Percentiles rank a stretch among this genome's conserved stretches.
These are phyloP conservation scores for Zygotorulaspora sp. DNA, from an alignment of 805 yeast genomes.

Conservation along the genomic window DNA sequence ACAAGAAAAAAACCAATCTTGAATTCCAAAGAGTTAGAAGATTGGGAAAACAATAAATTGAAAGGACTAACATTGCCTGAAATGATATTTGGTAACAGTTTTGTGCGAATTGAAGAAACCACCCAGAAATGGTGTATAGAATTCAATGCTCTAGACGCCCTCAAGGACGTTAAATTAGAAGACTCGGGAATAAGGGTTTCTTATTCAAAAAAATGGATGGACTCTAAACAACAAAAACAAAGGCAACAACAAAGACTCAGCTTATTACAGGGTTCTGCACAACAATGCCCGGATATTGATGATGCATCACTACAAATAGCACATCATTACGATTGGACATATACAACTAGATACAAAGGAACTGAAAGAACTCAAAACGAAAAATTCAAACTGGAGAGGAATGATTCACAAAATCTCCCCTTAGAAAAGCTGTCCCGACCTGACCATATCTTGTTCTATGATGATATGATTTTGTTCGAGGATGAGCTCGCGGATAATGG, in stretches of 20 bases:
- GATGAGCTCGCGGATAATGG: slow-evolving; percentile 98
- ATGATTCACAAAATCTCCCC: slow-evolving; percentile 50
- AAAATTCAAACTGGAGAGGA: slow-evolving; percentile 20
- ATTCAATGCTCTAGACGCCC: slow-evolving; percentile 72
- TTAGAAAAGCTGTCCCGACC: slow-evolving; percentile 60
- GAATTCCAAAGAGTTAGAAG: slow-evolving; percentile 67
- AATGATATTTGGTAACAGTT: slow-evolving; percentile 91
- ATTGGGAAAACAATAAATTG: slow-evolving; percentile 46
- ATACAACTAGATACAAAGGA: slow-evolving; percentile 76
- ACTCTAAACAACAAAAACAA: slow-evolving; percentile 37
- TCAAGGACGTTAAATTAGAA: slow-evolving; percentile 47
- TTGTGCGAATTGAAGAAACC: slow-evolving; percentile 47
- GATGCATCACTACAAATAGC: slow-evolving; percentile 54
- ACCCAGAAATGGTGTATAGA: slow-evolving; percentile 44
- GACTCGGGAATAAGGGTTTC: slow-evolving; percentile 68
- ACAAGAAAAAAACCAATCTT: slow-evolving; percentile 75
- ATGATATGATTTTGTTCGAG: slow-evolving; percentile 83
- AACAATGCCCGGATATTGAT: slow-evolving; percentile 26
- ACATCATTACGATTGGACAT: slow-evolving; percentile 96
- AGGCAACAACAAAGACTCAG: slow-evolving; percentile 10
- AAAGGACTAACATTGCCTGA: slow-evolving; percentile 87
- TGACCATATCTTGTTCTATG: slow-evolving; percentile 85
- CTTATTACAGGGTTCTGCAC: slow-evolving; percentile 2
- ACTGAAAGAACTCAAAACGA: slow-evolving; percentile 28
- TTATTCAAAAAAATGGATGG: slow-evolving; percentile 80